Evolutionary conservation across 306 rosid species (phyloP).

Genomic region (Gynostemma pentaphyllum): DNA sequence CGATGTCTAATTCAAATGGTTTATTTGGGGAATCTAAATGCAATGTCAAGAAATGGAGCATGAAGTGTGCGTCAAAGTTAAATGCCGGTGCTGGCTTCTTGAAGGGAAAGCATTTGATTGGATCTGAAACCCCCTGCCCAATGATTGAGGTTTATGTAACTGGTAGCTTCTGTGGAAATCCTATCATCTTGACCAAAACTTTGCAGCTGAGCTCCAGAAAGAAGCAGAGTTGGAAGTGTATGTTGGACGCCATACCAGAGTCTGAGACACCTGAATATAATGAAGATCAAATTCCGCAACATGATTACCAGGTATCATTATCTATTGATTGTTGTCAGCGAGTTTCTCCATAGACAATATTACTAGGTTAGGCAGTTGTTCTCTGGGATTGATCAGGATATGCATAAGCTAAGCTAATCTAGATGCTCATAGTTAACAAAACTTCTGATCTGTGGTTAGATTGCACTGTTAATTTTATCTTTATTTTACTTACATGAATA

Average conservation of each 20-base stretch:
- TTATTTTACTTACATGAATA: background rate
- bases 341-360: no score
- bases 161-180: slow-evolving; percentile 67
- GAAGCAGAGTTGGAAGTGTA: slow-evolving; percentile 52
- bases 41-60: slow-evolving; percentile 53
- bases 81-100: slow-evolving; percentile 41
- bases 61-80: slow-evolving; percentile 56
- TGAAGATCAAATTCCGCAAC: slow-evolving; percentile 35
- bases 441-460: no score
- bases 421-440: no score
- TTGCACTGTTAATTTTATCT: background rate
- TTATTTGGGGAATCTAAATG: slow-evolving; percentile 38
- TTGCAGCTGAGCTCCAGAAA: slow-evolving; percentile 52
- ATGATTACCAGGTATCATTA: slow-evolving; percentile 53
- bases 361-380: no score
- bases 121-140: slow-evolving; percentile 33
- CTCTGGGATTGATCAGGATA: no score
- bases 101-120: slow-evolving; percentile 44
- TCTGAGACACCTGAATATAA: slow-evolving; percentile 53
- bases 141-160: slow-evolving; percentile 84
- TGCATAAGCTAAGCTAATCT: no score
- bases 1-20: slow-evolving; percentile 56
- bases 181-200: slow-evolving; percentile 69
- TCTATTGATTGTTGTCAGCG: no score
- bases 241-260: slow-evolving; percentile 70